Conservation (phyloP, 768 basidiomycete genomes). For the Russula griseocarnosa region DNA sequence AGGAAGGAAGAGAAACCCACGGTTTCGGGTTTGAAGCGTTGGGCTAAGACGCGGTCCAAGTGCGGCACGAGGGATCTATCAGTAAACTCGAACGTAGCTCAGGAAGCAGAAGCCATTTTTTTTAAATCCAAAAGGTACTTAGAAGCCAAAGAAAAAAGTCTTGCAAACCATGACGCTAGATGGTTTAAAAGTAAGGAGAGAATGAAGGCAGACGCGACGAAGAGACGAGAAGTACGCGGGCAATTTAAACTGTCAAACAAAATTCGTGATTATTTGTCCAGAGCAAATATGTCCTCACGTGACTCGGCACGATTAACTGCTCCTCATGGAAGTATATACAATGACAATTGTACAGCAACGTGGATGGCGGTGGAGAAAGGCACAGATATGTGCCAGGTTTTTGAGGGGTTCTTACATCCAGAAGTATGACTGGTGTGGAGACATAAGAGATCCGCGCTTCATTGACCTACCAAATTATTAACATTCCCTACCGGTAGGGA, state of each 20-base stretch:
- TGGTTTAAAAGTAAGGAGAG: background rate
- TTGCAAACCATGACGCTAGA: background rate
- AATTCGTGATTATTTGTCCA: background rate
- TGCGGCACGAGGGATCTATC: constrained; percentile 84
- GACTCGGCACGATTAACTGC: too few species aligned
- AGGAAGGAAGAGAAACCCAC: constrained; percentile 46
- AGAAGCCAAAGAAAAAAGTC: background rate
- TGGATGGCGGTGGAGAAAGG: too few species aligned
- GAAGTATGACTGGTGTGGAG: too few species aligned
- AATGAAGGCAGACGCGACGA: background rate
- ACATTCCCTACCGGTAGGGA: too few species aligned
- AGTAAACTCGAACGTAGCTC: constrained; percentile 96
- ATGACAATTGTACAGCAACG: too few species aligned
- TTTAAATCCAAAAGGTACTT: background rate
- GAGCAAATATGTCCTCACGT: constrained; percentile 14
- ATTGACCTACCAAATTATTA: too few species aligned
- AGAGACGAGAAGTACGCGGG: background rate
- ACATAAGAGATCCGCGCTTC: too few species aligned
- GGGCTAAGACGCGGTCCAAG: constrained; percentile 94
- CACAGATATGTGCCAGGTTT: too few species aligned
- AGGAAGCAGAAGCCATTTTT: constrained; percentile 45
- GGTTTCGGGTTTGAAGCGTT: constrained; percentile 94
- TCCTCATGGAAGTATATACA: too few species aligned
- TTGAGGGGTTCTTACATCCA: too few species aligned
- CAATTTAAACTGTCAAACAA: background rate